phyloP scores from a whole-genome alignment of 208 protist genomes.

The Polymyxa betae region DNA sequence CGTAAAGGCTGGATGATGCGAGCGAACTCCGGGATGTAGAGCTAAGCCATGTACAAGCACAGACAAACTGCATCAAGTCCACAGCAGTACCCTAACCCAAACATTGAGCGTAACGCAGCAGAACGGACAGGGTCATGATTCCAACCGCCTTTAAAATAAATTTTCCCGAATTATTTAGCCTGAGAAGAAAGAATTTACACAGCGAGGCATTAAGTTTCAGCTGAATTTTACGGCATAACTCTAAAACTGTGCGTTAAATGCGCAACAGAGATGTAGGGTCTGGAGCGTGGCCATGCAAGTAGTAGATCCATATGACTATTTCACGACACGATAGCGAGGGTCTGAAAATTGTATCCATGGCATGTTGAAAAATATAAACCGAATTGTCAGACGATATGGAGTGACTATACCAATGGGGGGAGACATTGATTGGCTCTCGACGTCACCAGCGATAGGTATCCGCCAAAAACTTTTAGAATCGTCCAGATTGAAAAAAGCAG shows the following conservation, averaged over 20 bases:
- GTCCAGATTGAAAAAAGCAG: not conserved
- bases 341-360: not conserved
- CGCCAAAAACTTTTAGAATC: conserved; percentile 36
- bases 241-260: too few relatives aligned
- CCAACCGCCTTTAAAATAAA: too few relatives aligned
- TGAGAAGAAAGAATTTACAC: not conserved
- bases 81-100: not conserved
- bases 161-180: not conserved
- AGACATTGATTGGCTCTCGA: not conserved
- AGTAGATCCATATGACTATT: not conserved
- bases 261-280: too few relatives aligned
- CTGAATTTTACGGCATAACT: not conserved
- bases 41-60: not conserved
- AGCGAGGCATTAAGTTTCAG: not conserved
- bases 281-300: not conserved
- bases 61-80: not conserved
- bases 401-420: not conserved
- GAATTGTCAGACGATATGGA: not conserved
- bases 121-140: not conserved
- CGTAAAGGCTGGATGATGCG: not conserved
- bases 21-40: not conserved
- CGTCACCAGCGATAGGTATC: conserved; percentile 27
- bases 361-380: not conserved
- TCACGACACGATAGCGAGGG: not conserved
- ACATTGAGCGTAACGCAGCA: not conserved